A percentile compares a stretch with the other conserved stretches of the same genome.
Conservation (phyloP, 768 basidiomycete species). For the Trametes coccinea region DNA sequence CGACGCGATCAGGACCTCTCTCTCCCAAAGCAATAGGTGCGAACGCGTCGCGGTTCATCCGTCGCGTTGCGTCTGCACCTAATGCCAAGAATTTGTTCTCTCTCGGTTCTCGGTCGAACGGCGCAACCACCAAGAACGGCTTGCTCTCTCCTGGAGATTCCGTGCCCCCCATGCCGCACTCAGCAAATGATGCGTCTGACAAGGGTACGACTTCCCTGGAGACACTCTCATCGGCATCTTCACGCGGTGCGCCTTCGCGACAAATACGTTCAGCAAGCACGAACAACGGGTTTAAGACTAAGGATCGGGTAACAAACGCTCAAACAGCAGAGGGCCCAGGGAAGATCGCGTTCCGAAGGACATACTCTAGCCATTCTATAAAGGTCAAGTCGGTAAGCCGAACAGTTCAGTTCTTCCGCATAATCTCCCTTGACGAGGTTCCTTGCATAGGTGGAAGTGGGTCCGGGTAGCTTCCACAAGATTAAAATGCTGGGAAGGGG, state of each 20-base stretch:
- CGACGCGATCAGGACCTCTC: constrained; percentile 50
- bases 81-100: constrained; percentile 92
- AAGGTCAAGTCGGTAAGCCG: constrained; percentile 80
- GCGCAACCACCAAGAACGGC: constrained; percentile 70
- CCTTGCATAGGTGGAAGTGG: constrained; percentile 77
- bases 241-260: constrained; percentile 51
- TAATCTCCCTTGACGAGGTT: constrained; percentile 7
- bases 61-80: constrained; percentile 94
- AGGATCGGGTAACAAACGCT: constrained; percentile 49
- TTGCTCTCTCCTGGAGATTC: constrained; percentile 69
- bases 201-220: constrained; percentile 73
- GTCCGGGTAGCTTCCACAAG: constrained; percentile 93
- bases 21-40: constrained; percentile 71
- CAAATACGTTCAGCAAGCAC: constrained; percentile 36
- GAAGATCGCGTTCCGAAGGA: constrained; percentile 81
- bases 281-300: constrained; percentile 39
- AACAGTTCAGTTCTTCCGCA: constrained; percentile 12
- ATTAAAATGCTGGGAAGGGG: constrained; percentile 98
- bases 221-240: constrained; percentile 76
- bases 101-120: constrained; percentile 54
- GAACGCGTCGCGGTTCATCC: constrained; percentile 84
- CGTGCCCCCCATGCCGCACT: constrained; percentile 52
- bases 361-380: constrained; percentile 97
- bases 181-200: constrained; percentile 51
- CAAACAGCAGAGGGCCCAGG: constrained; percentile 47